Base-by-base conservation (phyloP, 805 yeast species). In the Hanseniaspora guilliermondii region DNA sequence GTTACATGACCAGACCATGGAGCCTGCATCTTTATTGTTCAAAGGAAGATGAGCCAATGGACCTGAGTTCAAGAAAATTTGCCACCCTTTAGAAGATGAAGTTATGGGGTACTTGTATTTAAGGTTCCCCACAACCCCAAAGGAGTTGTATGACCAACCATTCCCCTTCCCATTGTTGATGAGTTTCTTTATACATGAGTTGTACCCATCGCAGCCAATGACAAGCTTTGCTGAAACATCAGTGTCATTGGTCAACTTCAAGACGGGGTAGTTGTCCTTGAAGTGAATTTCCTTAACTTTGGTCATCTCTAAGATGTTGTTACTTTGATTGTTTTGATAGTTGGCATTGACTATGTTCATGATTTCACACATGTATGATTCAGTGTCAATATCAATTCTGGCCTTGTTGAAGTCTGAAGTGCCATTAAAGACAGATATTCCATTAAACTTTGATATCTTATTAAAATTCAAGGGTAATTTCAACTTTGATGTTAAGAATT, bases 201-300 rank as follows among this genome's bases (percentile, higher is more conserved):
- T 87, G 66, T 81, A 87, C 0, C 98, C 98, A 66, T 93, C 98
- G 39, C 96, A 95, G 8, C 98, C 98, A 16, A 93, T 79, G 21
- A 89, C 71, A n/a, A 89, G 72, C 53, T 96, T 74, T 0, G 95
- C 76, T 61, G 78, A 77, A 14, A 39, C 11, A 22, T 21, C 27
- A 4, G 49, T 82, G 72, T 12, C 63, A 59, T 14, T 77, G 76
- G 0, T 96, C 97, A 58, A 76, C 77, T 14, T 78, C 76, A 14
- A 89, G 70, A 25, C 76, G 71, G 14, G 58, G 36, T 58, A 66
- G 12, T 44, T 61, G 40, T 54, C 50, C 2, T 54, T 53, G 44
- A 21, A n/a, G 16, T 21, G 58, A 41, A 87, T 87, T 3, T 68
- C 69, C 12, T 73, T 71, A 6, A 89, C 96, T 66, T 79, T 83